Conservation (phyloP, 2,329 filamentous ascomycete species). For the Chaetothyriales sp. region DNA sequence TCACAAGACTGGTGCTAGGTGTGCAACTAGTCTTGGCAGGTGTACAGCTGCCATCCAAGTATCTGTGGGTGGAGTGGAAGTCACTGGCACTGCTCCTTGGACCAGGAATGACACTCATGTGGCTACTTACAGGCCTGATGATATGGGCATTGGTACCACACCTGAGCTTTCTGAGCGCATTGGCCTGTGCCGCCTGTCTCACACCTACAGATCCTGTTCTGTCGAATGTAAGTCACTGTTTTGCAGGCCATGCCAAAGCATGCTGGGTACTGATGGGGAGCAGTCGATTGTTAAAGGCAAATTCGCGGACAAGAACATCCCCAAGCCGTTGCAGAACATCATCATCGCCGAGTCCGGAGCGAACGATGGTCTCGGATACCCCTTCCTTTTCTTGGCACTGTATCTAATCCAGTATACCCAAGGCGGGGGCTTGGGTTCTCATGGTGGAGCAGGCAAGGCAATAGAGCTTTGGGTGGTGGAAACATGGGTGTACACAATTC, state of each 20-base stretch:
- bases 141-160: slow-evolving; percentile 62
- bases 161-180: slow-evolving; percentile 58
- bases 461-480: slow-evolving; percentile 73
- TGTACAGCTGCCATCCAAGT: slow-evolving; percentile 71
- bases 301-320: slow-evolving; percentile 82
- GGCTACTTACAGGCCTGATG: slow-evolving; percentile 63
- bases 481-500: slow-evolving; percentile 69
- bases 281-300: slow-evolving; percentile 75
- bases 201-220: slow-evolving; percentile 82
- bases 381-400: slow-evolving; percentile 70
- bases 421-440: slow-evolving; percentile 36
- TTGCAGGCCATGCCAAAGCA: not conserved
- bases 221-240: slow-evolving; percentile 39
- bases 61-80: slow-evolving; percentile 65
- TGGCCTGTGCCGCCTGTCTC: slow-evolving; percentile 72
- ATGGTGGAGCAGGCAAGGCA: slow-evolving; percentile 48
- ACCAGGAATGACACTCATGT: slow-evolving; percentile 76
- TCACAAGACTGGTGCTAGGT: slow-evolving; percentile 72
- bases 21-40: slow-evolving; percentile 82
- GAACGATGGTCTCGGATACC: slow-evolving; percentile 80
- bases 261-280: not conserved
- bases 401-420: slow-evolving; percentile 62
- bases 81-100: slow-evolving; percentile 60
- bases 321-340: slow-evolving; percentile 63
- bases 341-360: slow-evolving; percentile 72